Evolutionary conservation across 805 yeast species (phyloP).

Genomic region (Tetrapisispora fleetii): DNA sequence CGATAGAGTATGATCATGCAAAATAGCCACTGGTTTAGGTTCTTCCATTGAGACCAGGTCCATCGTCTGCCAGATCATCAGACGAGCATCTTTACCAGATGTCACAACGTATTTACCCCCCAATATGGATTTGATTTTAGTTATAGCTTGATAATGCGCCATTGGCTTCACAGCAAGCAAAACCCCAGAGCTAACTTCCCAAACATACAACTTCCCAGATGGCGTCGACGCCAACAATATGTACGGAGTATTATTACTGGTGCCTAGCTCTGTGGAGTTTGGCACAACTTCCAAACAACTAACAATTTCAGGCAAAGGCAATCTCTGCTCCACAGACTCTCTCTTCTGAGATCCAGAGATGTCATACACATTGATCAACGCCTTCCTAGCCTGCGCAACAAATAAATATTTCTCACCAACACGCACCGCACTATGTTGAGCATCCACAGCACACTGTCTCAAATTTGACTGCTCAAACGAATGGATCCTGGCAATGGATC

Average conservation of each 20-base stretch:
- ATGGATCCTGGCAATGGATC: constrained; percentile 22
- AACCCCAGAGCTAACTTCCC: constrained; percentile 78
- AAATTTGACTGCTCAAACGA: constrained; percentile 24
- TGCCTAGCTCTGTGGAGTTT: constrained; percentile 1
- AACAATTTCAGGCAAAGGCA: constrained; percentile 77
- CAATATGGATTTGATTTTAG: constrained; percentile 45
- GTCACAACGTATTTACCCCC: constrained; percentile 62
- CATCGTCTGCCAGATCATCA: constrained; percentile 58
- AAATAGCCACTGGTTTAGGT: constrained; percentile 46
- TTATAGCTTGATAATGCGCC: constrained; percentile 74
- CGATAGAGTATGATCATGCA: constrained; percentile 48
- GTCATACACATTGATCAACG: constrained; percentile 63
- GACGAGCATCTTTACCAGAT: constrained; percentile 75
- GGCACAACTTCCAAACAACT: constrained; percentile 34
- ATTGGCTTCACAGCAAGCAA: constrained; percentile 57
- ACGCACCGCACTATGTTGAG: constrained; percentile 39
- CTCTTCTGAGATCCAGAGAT: constrained; percentile 31
- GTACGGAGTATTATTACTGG: constrained; percentile 37
- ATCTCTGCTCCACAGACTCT: constrained; percentile 59
- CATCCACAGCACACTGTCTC: constrained; percentile 35
- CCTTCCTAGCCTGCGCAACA: constrained; percentile 59
- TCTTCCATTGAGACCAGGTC: constrained; percentile 40
- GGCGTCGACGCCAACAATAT: constrained; percentile 52
- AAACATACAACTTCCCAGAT: constrained; percentile 66
- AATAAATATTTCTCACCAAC: constrained; percentile 51